phyloP scores from a whole-genome alignment of 306 rosid genomes.

The Acacia acuminata region DNA sequence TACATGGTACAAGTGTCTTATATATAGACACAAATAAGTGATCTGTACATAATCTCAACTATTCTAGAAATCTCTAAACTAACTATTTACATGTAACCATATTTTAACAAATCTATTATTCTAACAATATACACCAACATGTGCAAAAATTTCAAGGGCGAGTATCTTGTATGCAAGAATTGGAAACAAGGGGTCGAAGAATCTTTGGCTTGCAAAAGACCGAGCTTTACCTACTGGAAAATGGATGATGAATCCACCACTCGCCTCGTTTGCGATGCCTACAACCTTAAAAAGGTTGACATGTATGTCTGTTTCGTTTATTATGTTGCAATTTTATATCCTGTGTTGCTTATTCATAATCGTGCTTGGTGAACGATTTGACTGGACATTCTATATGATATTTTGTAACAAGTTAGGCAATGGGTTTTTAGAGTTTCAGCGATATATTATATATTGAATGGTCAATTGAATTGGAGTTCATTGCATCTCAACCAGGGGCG shows the following conservation, averaged over 20 bases:
- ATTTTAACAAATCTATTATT: too few relatives aligned
- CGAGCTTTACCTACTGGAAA: conserved; percentile 83
- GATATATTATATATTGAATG: conserved; percentile 5
- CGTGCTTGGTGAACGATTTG: neutral
- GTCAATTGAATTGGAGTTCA: neutral
- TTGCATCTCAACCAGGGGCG: too few relatives aligned
- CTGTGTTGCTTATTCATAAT: neutral
- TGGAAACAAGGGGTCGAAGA: conserved; percentile 87
- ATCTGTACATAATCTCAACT: too few relatives aligned
- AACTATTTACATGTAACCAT: too few relatives aligned
- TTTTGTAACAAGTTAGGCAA: neutral
- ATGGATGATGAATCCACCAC: conserved; percentile 94
- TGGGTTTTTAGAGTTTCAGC: neutral
- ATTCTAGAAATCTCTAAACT: too few relatives aligned
- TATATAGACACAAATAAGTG: too few relatives aligned
- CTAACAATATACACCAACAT: too few relatives aligned
- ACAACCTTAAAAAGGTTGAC: conserved; percentile 73
- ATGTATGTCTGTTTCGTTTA: conserved; percentile 45
- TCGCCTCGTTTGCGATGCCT: conserved; percentile 77
- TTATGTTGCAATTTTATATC: neutral
- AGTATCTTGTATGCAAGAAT: conserved; percentile 84
- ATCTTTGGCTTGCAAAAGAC: conserved; percentile 64
- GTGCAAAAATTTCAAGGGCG: conserved; percentile 50
- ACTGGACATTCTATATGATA: neutral
- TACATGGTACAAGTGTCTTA: too few relatives aligned